Evolutionary conservation across 2,329 filamentous ascomycete genomes (phyloP), one percentile per base, ranked within the genome.

Genomic region (Colletotrichum sp.): DNA sequence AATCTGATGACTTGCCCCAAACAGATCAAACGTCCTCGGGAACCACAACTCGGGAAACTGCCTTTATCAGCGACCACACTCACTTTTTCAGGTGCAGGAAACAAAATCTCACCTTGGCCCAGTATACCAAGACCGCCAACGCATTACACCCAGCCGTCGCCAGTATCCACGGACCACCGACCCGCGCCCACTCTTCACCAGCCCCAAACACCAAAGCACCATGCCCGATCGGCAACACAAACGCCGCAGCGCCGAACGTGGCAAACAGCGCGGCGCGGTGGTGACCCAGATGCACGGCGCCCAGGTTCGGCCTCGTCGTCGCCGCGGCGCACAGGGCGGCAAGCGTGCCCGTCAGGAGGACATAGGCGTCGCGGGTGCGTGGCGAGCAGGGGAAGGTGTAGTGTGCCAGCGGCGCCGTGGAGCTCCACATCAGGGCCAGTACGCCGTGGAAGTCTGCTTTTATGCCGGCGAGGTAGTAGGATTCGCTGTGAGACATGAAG

Each of bases 401-500:
- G 79, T 90, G 90, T n/a, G 92, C 83, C 2, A 90, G 88, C 6
- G 92, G 91, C 8, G 92, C 85, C 63, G 90, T 92, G 74, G 89
- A 88, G 6, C 89, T 89, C 90, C 91, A 93, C 83, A 93, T 93
- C 75, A 93, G 81, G 8, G 90, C 84, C 4, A 93, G 87, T 59
- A 93, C 90, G 9, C 91, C 91, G 59, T 92, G 87, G 78, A 92
- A 91, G 80, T 93, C 92, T 32, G 93, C 82, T 79, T 90, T 89
- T 76, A 92, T 90, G 8, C 90, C 90, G 74, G 89, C 86, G 13
- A 83, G 83, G 49, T 87, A 87, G 16, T 90, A 85, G 8, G 83
- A 79, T 9, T 87, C 83, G 67, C 88, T 90, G 78, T 93, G 91
- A 72, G 89, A 90, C 77, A 88, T 87, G 66, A 92, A 86, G 3